Base-by-base conservation (phyloP, 2,329 filamentous ascomycete species). In the Ilyonectria destructans region DNA sequence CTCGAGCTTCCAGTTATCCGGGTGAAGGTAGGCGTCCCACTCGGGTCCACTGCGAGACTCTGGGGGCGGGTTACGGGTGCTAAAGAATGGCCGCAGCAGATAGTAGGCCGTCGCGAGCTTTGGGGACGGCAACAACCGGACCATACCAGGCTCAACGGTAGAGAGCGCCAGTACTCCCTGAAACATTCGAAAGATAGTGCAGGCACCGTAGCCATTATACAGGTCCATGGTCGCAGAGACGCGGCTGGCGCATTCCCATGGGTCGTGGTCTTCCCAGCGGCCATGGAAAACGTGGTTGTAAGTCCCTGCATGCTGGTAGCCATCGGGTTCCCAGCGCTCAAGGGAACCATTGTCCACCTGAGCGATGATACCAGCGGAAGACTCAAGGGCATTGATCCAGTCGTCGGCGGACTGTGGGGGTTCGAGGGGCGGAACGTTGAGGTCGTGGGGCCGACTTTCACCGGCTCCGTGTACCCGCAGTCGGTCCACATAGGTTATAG, bases 91-190 rank as follows among this genome's bases (percentile, higher is more conserved):
- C 2, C 87, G 82, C 2, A 96, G 86, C 0, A 96, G 86, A 71
- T 91, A 91, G 80, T 96, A 96, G 2, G 93, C 91, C 0, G 93
- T 95, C 17, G 92, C 90, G 62, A 92, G 88, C 60, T 87, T 86
- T 0, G 93, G 93, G 69, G 93, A 94, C 1, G 95, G 91, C 19
- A 91, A 86, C 15, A 96, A 82, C 0, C 91, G 93, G 7, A 93
- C 91, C 79, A 94, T 91, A 21, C 88, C 88, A 0, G 92, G 91
- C 1, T 88, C 88, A 43, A 88, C 85, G 15, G 84, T 84, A 13
- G 85, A 87, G 49, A 89, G 81, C 4, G 87, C 87, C 6, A 89
- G 79, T 55, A 89, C 84, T 60, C 87, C 87, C 75, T 89, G 87
- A 77, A 88, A 89, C 84, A 89, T 87, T 74, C 87, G 86, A 77